phyloP scores from a whole-genome alignment of 2,329 filamentous ascomycete species.

The Trichoderma hamatum region DNA sequence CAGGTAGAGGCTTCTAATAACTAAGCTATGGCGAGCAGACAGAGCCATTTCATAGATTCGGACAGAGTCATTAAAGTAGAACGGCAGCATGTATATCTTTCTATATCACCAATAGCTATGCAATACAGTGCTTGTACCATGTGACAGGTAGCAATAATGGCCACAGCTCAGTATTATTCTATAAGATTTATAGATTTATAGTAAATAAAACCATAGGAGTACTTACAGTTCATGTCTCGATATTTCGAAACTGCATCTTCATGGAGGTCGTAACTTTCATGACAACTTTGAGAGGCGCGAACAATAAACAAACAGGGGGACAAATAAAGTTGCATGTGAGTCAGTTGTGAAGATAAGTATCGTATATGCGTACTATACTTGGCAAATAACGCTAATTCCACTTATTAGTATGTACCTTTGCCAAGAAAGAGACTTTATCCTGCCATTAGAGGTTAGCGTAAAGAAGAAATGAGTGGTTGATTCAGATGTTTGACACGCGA shows the following conservation, averaged over 20 bases:
- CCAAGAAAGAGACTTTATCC: background rate
- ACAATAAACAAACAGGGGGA: background rate
- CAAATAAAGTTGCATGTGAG: background rate
- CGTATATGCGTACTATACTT: background rate
- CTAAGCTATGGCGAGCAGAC: background rate
- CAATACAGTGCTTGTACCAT: background rate
- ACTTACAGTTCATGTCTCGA: background rate
- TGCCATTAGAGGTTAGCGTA: slow-evolving; percentile 9
- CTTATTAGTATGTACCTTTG: background rate
- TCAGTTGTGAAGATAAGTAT: background rate
- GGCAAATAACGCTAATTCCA: too few species aligned
- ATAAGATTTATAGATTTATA: background rate
- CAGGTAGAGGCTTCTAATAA: background rate
- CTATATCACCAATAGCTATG: background rate
- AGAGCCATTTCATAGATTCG: background rate
- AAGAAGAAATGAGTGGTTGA: background rate
- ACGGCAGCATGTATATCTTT: background rate
- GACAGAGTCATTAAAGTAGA: background rate
- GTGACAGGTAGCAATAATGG: background rate
- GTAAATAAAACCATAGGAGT: background rate
- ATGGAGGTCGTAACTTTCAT: background rate
- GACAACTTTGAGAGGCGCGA: background rate
- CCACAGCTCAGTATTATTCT: background rate
- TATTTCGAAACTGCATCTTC: background rate
- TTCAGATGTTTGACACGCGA: background rate